Conservation (phyloP, 805 yeast species). For the Kodamaea sagamina region DNA sequence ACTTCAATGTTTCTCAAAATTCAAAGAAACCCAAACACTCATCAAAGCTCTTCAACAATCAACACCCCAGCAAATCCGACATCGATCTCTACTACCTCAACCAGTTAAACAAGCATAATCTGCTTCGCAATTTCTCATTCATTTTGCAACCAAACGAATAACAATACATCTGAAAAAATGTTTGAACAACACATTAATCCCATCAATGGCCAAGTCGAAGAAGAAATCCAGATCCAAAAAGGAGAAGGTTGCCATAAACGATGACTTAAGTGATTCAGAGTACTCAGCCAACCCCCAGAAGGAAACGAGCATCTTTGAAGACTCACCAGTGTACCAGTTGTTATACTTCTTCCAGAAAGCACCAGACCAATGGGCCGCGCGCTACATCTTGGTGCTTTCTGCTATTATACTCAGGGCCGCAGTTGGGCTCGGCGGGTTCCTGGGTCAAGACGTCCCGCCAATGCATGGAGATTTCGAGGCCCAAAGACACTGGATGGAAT, state of each 20-base stretch:
- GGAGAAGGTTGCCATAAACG: slow-evolving; percentile 2
- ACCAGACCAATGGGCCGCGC: slow-evolving; percentile 87
- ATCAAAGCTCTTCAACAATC: too few species aligned
- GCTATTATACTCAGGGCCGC: slow-evolving; percentile 80
- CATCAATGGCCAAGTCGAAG: slow-evolving; percentile 15
- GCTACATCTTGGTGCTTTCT: slow-evolving; percentile 70
- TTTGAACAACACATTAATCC: neutral
- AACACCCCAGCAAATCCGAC: too few species aligned
- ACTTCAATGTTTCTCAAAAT: neutral
- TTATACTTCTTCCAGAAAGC: slow-evolving; percentile 78
- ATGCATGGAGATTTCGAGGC: slow-evolving; percentile 97
- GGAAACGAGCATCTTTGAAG: slow-evolving; percentile 33
- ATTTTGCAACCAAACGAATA: too few species aligned
- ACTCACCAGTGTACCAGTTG: slow-evolving; percentile 76
- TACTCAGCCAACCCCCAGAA: neutral
- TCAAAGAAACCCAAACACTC: slow-evolving; percentile 1
- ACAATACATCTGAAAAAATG: neutral
- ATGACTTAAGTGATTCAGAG: neutral
- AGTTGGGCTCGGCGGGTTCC: slow-evolving; percentile 84
- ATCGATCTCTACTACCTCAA: too few species aligned
- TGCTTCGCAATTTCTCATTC: too few species aligned
- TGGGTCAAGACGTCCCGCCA: slow-evolving; percentile 73
- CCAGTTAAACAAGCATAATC: too few species aligned
- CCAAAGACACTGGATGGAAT: slow-evolving; percentile 96
- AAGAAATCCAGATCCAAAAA: slow-evolving; percentile 11